Evolutionary conservation across 1,139 yeast genomes (phyloP), one percentile per base, ranked within the genome.

Genomic region (Lodderomyces parapsilosis): DNA sequence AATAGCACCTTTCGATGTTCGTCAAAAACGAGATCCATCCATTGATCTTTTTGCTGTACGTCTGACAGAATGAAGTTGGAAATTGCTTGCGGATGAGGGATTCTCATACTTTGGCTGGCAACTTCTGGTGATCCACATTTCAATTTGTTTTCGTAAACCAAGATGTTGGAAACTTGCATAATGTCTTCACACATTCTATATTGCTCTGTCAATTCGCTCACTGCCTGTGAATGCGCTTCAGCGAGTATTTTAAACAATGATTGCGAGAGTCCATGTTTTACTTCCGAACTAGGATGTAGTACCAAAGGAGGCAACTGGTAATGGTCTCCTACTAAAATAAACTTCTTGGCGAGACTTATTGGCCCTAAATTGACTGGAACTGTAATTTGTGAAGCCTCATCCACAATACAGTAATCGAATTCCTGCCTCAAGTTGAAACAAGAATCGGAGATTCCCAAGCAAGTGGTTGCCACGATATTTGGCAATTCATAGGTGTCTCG

Each of bases 371-470:
- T 86, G 4, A 88, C 76, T 0, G 99, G 99, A 69, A 93, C 71
- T 0, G 97, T 83, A 0, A 91, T 88, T 57, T 93, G 99, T 0
- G 98, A 90, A 0, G 99, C 98, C 59, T 93, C 99, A 60, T 93
- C 99, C 38, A 94, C 78, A 37, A 93, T 91, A 58, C 98, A 94
- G 58, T 87, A 91, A 58, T 93, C 99, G 62, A 93, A 93, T 17
- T 68, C 72, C 25, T 78, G 66, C 40, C 86, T 67, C 51, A 74
- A 57, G 40, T 70, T 66, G 61, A 83, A 79, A 17, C 82, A 64
- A 59, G 82, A 70, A 56, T 85, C 93, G 31, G 71, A 76, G 23
- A 89, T 77, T 0, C 96, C 93, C 36, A 93, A 67, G 55, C 96
- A 88, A 0, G 99, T 93, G 1, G 91, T 78, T 0, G 97, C 99